Conservation (phyloP, 2,329 filamentous ascomycete species). For the Microthyrium microscopicum region DNA sequence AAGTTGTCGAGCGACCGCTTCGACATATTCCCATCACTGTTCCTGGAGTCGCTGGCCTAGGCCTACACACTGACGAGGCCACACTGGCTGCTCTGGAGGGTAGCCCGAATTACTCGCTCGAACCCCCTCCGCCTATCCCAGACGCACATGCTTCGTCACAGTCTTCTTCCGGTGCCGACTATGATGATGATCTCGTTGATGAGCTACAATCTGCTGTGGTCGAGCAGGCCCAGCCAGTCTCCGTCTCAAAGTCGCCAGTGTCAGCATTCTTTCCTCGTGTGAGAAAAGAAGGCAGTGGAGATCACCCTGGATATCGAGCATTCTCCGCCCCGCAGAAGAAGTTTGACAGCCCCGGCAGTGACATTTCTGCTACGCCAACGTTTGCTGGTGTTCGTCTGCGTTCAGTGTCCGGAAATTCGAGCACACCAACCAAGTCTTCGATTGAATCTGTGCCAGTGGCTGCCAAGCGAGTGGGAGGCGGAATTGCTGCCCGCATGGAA, state of each 20-base stretch:
- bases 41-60: too few relatives aligned
- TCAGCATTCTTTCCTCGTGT: conserved; percentile 37
- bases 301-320: background rate
- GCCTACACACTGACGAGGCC: too few relatives aligned
- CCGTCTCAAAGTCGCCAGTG: conserved; percentile 69
- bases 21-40: too few relatives aligned
- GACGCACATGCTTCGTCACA: too few relatives aligned
- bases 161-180: too few relatives aligned
- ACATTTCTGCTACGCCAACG: background rate
- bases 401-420: too few relatives aligned
- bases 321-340: background rate
- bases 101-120: too few relatives aligned
- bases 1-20: background rate
- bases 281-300: background rate
- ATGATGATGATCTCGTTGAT: conserved; percentile 72
- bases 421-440: background rate
- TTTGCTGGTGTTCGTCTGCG: conserved; percentile 1
- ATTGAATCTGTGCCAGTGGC: too few relatives aligned
- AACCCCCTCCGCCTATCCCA: too few relatives aligned
- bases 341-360: background rate
- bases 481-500: conserved; percentile 5
- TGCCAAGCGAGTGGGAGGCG: background rate
- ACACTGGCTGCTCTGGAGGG: too few relatives aligned
- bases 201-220: conserved; percentile 70
- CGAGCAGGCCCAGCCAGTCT: conserved; percentile 66